Evolutionary conservation across 371 early-diverging fungal genomes (phyloP).

Genomic region (Entomophthora muscae): DNA sequence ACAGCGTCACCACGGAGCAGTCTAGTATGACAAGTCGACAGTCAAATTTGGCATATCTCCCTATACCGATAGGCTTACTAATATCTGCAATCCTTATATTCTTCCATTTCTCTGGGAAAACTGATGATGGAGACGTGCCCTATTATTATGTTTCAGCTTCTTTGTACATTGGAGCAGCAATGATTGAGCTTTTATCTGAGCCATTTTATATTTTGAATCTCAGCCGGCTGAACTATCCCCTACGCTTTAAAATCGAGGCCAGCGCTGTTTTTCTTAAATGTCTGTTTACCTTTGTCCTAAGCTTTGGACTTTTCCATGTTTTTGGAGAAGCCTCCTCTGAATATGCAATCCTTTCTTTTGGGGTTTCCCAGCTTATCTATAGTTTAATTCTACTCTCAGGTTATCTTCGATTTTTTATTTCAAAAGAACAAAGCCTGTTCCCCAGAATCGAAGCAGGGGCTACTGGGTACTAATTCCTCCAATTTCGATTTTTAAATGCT

Average conservation of each 20-base stretch:
- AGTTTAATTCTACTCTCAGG: background rate
- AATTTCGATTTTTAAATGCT: background rate
- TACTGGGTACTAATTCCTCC: background rate
- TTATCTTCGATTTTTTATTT: background rate
- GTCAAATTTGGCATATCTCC: background rate
- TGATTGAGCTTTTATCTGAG: background rate
- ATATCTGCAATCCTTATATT: background rate
- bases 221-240: background rate
- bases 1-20: too few species aligned
- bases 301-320: background rate
- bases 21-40: background rate
- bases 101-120: background rate
- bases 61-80: background rate
- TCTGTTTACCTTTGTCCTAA: background rate
- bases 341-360: background rate
- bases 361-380: background rate
- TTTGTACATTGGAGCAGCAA: background rate
- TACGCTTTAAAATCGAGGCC: background rate
- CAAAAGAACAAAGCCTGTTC: background rate
- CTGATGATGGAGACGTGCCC: background rate
- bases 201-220: background rate
- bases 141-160: background rate
- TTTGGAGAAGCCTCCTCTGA: background rate
- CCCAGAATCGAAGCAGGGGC: background rate
- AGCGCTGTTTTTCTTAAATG: background rate